Conservation (phyloP, 2,329 filamentous ascomycete species). For the Fusarium sp. region DNA sequence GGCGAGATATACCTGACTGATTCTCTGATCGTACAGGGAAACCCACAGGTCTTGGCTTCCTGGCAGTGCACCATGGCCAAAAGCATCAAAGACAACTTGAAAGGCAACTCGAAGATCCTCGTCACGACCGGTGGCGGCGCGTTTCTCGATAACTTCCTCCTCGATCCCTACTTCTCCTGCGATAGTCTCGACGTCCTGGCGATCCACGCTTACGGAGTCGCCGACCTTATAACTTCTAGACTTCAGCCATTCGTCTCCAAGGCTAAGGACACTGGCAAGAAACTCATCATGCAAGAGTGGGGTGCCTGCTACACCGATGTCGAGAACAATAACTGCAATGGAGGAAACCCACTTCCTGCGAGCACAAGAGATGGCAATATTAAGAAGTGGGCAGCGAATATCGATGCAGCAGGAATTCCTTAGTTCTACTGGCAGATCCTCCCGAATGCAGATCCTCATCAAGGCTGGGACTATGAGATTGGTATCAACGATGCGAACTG, state of each 20-base stretch:
- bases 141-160: conserved; percentile 32
- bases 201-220: conserved; percentile 31
- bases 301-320: conserved; percentile 46
- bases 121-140: conserved; percentile 38
- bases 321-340: conserved; percentile 45
- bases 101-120: conserved; percentile 28
- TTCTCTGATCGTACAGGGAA: conserved; percentile 7
- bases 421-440: conserved; percentile 53
- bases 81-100: conserved; percentile 37
- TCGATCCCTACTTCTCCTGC: conserved; percentile 11
- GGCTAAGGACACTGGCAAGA: conserved; percentile 46
- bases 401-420: conserved; percentile 47
- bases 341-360: conserved; percentile 11
- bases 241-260: conserved; percentile 42
- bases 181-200: conserved; percentile 1
- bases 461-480: conserved; percentile 50
- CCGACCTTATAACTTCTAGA: conserved; percentile 40
- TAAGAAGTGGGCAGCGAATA: conserved; percentile 42
- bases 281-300: conserved; percentile 45
- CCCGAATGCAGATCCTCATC: conserved; percentile 47
- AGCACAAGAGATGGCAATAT: conserved; percentile 45
- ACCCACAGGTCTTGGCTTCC: conserved; percentile 18
- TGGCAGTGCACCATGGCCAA: conserved; percentile 44
- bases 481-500: conserved; percentile 45
- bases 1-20: not conserved